phyloP scores from a whole-genome alignment of 2,329 filamentous ascomycete species.

The Phialocephala subalpina region DNA sequence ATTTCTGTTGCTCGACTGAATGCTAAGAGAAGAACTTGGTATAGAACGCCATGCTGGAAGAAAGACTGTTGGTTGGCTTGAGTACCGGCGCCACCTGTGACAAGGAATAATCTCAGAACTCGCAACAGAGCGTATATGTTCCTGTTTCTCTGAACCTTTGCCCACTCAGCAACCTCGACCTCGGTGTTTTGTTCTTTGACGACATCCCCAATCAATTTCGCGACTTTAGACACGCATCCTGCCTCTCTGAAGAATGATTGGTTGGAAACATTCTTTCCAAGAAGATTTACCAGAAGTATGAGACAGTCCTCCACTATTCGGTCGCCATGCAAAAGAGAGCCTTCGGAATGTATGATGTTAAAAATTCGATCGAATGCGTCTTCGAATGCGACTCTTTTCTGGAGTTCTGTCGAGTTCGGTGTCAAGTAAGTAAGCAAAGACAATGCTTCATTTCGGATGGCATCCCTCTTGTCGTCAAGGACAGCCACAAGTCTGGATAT shows the following conservation, averaged over 20 bases:
- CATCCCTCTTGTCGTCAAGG: conserved; percentile 86
- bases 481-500: conserved; percentile 85
- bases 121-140: conserved; percentile 91
- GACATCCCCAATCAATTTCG: conserved; percentile 70
- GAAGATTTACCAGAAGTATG: conserved; percentile 86
- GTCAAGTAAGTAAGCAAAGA: conserved; percentile 89
- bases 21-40: conserved; percentile 81
- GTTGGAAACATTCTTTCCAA: conserved; percentile 88
- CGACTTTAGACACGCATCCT: conserved; percentile 78
- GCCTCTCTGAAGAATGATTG: conserved; percentile 94
- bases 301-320: conserved; percentile 93
- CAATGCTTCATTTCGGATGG: conserved; percentile 86
- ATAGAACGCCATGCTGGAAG: conserved; percentile 82
- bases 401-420: conserved; percentile 84
- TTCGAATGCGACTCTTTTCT: conserved; percentile 95
- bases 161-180: conserved; percentile 74
- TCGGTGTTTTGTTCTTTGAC: conserved; percentile 62
- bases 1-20: conserved; percentile 78
- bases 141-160: conserved; percentile 80
- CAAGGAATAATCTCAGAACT: conserved; percentile 85
- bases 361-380: conserved; percentile 92
- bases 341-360: conserved; percentile 81
- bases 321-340: conserved; percentile 81
- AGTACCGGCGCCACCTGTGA: conserved; percentile 81
- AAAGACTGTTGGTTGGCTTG: conserved; percentile 86